Evolutionary conservation across 805 yeast genomes (phyloP).

Genomic region (Phaffomyces opuntiae): DNA sequence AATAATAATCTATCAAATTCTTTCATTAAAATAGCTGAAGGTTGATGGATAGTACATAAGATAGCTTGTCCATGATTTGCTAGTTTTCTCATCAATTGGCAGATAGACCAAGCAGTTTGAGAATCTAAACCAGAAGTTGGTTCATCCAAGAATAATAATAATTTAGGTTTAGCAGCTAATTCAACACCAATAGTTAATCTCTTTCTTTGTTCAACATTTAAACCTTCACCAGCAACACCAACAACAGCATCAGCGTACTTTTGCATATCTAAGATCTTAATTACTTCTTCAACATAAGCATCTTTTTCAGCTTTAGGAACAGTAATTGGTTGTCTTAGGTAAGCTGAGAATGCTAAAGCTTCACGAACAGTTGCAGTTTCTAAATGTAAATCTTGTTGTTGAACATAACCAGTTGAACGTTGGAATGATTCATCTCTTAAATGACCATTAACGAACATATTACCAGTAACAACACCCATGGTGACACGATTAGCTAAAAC

Average conservation of each 20-base stretch:
- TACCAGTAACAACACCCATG: slow-evolving; percentile 64
- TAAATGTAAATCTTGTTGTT: slow-evolving; percentile 71
- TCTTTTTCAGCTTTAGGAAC: slow-evolving; percentile 51
- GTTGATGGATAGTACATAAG: slow-evolving; percentile 77
- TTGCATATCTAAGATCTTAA: slow-evolving; percentile 56
- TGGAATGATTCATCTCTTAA: slow-evolving; percentile 56
- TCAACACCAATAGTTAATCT: slow-evolving; percentile 63
- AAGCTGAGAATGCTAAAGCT: slow-evolving; percentile 63
- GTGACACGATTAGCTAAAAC: slow-evolving; percentile 66
- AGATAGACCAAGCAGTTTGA: slow-evolving; percentile 62
- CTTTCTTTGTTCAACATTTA: slow-evolving; percentile 60
- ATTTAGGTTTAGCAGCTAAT: slow-evolving; percentile 56
- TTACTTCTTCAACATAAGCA: slow-evolving; percentile 58
- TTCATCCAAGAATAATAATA: slow-evolving; percentile 56
- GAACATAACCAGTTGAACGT: slow-evolving; percentile 52
- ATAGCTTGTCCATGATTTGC: slow-evolving; percentile 59
- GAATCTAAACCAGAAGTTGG: slow-evolving; percentile 68
- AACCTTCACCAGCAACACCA: slow-evolving; percentile 68
- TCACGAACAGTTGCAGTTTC: slow-evolving; percentile 65
- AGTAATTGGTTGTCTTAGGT: slow-evolving; percentile 53
- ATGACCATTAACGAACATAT: slow-evolving; percentile 53
- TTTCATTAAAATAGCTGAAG: slow-evolving; percentile 71
- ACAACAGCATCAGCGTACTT: slow-evolving; percentile 65
- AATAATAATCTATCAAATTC: slow-evolving; percentile 74
- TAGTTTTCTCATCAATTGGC: slow-evolving; percentile 52